These are phyloP conservation scores for Schoenoplectus tabernaemontani DNA, from an alignment of 202 grass and related monocot genomes.

Conservation along the genomic window DNA sequence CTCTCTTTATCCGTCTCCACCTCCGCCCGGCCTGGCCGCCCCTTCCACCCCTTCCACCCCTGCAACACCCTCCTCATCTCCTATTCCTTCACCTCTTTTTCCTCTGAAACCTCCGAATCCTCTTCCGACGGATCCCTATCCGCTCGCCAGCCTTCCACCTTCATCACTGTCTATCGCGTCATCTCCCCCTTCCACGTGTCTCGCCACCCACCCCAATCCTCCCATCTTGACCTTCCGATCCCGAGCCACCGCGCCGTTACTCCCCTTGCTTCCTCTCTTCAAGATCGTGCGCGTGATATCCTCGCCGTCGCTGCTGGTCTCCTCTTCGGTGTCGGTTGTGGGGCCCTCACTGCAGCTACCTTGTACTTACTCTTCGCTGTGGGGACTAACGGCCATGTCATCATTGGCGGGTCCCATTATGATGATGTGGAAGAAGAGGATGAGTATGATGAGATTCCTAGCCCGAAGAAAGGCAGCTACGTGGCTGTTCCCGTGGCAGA, in stretches of 20 bases:
- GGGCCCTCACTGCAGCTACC: constrained; percentile 55
- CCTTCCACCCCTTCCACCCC: constrained; percentile 35
- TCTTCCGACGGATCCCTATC: constrained; percentile 36
- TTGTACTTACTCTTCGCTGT: constrained; percentile 57
- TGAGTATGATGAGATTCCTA: constrained; percentile 35
- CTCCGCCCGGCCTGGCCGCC: constrained; percentile 16
- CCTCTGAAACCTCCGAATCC: constrained; percentile 18
- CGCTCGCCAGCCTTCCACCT: constrained; percentile 38
- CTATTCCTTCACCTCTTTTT: constrained; percentile 50
- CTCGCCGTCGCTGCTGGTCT: constrained; percentile 49
- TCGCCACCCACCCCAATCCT: constrained; percentile 32
- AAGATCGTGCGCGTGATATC: constrained; percentile 51
- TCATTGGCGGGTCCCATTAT: constrained; percentile 27
- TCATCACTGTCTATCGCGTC: constrained; percentile 56
- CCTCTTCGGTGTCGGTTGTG: constrained; percentile 65
- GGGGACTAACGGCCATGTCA: constrained; percentile 30
- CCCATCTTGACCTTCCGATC: constrained; percentile 24
- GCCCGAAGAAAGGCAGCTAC: constrained; percentile 61
- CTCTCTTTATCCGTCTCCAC: constrained; percentile 37
- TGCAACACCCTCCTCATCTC: constrained; percentile 53
- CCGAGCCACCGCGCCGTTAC: constrained; percentile 28
- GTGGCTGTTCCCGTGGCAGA: constrained; percentile 45
- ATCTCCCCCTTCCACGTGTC: constrained; percentile 35
- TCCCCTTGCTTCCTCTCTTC: constrained; percentile 26
- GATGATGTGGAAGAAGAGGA: constrained; percentile 53